A percentile compares a stretch with the other conserved stretches of the same genome.
Evolutionary conservation across 2,329 filamentous ascomycete species (phyloP).

Genomic region (Fusarium sp.): DNA sequence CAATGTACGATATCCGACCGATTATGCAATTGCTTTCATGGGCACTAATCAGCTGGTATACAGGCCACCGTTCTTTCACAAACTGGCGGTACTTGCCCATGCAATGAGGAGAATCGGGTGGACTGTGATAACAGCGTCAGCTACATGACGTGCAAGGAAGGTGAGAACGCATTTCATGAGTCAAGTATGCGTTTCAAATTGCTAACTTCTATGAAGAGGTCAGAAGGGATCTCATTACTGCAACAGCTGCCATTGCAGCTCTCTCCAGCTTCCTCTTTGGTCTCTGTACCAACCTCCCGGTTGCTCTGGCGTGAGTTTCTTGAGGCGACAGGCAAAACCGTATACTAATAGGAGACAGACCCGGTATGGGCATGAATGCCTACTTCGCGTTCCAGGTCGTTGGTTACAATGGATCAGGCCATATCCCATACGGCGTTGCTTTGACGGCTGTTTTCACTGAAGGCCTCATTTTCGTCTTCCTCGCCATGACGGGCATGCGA

Average conservation of each 20-base stretch:
- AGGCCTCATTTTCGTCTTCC: slow-evolving; percentile 80
- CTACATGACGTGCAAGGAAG: slow-evolving; percentile 54
- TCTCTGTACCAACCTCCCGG: slow-evolving; percentile 32
- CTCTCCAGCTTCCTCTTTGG: slow-evolving; percentile 60
- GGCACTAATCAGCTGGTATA: neutral
- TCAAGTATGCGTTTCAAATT: neutral
- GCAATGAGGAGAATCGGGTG: slow-evolving; percentile 39
- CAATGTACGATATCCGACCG: slow-evolving; percentile 20
- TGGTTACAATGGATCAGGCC: slow-evolving; percentile 77
- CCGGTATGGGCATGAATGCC: slow-evolving; percentile 72
- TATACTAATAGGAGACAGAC: slow-evolving; percentile 54
- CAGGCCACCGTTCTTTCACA: slow-evolving; percentile 33
- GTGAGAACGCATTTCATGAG: neutral
- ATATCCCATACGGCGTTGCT: slow-evolving; percentile 77
- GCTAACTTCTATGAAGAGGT: slow-evolving; percentile 54
- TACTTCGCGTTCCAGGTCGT: slow-evolving; percentile 80
- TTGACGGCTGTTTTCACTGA: slow-evolving; percentile 86
- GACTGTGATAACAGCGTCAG: slow-evolving; percentile 61
- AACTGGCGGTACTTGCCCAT: slow-evolving; percentile 26
- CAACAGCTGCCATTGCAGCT: slow-evolving; percentile 80
- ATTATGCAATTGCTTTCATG: neutral
- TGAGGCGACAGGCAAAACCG: slow-evolving; percentile 64
- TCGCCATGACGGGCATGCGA: slow-evolving; percentile 81
- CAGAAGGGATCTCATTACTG: slow-evolving; percentile 80
- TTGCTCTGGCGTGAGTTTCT: slow-evolving; percentile 30